phyloP scores from a whole-genome alignment of 148 eudicot species.

The Arctostaphylos glauca region DNA sequence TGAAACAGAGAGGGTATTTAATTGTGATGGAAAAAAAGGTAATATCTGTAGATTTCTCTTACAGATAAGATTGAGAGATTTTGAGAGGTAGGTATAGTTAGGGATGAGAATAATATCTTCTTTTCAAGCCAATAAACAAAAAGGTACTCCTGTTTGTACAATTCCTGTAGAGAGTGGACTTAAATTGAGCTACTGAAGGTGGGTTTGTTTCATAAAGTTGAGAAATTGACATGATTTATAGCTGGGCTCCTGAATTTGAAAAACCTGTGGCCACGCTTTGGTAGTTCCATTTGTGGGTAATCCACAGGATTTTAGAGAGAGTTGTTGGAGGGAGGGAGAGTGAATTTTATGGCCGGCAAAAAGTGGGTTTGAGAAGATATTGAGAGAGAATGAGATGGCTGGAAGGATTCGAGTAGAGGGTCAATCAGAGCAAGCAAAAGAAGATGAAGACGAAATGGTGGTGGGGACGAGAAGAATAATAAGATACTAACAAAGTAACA shows the following conservation, averaged over 20 bases:
- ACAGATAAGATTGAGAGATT: slow-evolving; percentile 14
- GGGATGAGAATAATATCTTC: slow-evolving; percentile 2
- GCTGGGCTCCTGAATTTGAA: slow-evolving; percentile 56
- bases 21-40: background rate
- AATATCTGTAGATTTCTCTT: background rate
- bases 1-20: slow-evolving; percentile 1
- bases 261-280: slow-evolving; percentile 52
- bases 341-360: background rate
- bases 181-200: slow-evolving; percentile 9
- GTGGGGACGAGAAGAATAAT: background rate
- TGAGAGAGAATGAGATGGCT: background rate
- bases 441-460: background rate
- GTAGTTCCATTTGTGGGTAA: slow-evolving; percentile 42
- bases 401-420: background rate
- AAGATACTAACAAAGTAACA: too few relatives aligned
- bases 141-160: background rate
- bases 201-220: slow-evolving; percentile 15
- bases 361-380: background rate
- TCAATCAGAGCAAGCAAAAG: background rate
- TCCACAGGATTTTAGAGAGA: too few relatives aligned
- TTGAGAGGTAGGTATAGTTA: slow-evolving; percentile 12
- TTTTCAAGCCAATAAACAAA: background rate
- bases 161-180: background rate
- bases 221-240: slow-evolving; percentile 1
- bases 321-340: background rate